These are phyloP conservation scores for Kwoniella heveanensis DNA, from an alignment of 768 basidiomycete species.

Conservation along the genomic window DNA sequence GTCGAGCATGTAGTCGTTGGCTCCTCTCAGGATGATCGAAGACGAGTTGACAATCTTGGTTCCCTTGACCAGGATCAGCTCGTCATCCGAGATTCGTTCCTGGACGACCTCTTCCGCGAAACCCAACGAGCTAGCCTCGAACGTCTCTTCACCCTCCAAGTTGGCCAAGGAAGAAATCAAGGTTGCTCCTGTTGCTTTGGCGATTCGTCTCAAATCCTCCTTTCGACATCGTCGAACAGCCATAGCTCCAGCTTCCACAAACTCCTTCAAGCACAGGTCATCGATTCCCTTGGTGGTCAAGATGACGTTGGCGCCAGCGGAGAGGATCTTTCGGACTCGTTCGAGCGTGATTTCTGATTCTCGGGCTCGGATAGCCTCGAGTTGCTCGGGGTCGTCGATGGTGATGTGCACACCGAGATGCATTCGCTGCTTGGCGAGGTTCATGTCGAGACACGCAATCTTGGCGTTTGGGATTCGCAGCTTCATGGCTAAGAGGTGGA, in stretches of 20 bases:
- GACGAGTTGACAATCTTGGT: slow-evolving; percentile 93
- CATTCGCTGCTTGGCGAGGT: slow-evolving; percentile 94
- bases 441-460: slow-evolving; percentile 98
- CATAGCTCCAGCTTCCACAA: slow-evolving; percentile 98
- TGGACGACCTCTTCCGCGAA: slow-evolving; percentile 93
- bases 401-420: slow-evolving; percentile 96
- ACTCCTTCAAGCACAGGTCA: slow-evolving; percentile 96
- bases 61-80: slow-evolving; percentile 94
- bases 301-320: slow-evolving; percentile 92
- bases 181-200: slow-evolving; percentile 93
- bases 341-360: slow-evolving; percentile 96
- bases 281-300: slow-evolving; percentile 98
- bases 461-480: slow-evolving; percentile 88
- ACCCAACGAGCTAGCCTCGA: slow-evolving; percentile 88
- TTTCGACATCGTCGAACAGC: slow-evolving; percentile 96
- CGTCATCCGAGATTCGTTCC: slow-evolving; percentile 97
- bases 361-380: slow-evolving; percentile 92
- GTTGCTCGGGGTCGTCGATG: slow-evolving; percentile 91
- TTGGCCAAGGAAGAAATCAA: slow-evolving; percentile 90
- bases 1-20: slow-evolving; percentile 98
- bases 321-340: slow-evolving; percentile 91
- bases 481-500: slow-evolving; percentile 99
- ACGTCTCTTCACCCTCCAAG: slow-evolving; percentile 96
- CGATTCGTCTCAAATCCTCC: slow-evolving; percentile 94
- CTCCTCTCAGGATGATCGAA: slow-evolving; percentile 90